phyloP scores from a whole-genome alignment of 2,329 filamentous ascomycete genomes.

The Byssothecium circinans region DNA sequence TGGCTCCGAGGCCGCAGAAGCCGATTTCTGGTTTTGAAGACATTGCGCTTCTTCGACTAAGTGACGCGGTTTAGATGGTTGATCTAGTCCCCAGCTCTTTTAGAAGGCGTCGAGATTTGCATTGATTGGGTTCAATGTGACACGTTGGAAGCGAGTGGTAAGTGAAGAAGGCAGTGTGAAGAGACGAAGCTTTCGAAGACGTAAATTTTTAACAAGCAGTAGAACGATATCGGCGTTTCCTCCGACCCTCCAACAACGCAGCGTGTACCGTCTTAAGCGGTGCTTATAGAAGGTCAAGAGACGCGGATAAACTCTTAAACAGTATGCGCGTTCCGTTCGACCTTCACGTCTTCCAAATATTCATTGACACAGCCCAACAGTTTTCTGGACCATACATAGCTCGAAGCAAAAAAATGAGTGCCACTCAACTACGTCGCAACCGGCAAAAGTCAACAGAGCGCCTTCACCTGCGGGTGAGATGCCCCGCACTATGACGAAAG shows the following conservation, averaged over 20 bases:
- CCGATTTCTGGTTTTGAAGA: slow-evolving; percentile 55
- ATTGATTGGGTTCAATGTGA: not conserved
- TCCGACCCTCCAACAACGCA: too few species aligned
- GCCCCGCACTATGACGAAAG: slow-evolving; percentile 22
- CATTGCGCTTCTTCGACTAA: slow-evolving; percentile 18
- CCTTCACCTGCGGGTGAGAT: not conserved
- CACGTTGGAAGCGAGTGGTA: not conserved
- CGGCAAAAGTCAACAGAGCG: slow-evolving; percentile 15
- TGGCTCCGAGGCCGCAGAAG: slow-evolving; percentile 77
- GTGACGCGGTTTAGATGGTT: not conserved
- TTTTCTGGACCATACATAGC: not conserved
- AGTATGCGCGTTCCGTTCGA: too few species aligned
- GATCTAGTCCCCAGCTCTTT: too few species aligned
- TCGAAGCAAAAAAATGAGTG: slow-evolving; percentile 4
- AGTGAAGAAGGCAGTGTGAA: too few species aligned
- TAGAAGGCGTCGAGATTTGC: not conserved
- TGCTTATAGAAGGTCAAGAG: too few species aligned
- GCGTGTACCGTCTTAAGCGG: too few species aligned
- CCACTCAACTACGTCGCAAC: slow-evolving; percentile 2
- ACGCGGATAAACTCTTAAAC: too few species aligned
- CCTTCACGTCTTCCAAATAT: too few species aligned
- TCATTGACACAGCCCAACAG: not conserved
- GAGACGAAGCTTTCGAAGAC: too few species aligned
- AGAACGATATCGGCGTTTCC: too few species aligned
- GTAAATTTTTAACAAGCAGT: too few species aligned